Conservation (phyloP, 257 asterid species). For the Solanum corneliomulleri region DNA sequence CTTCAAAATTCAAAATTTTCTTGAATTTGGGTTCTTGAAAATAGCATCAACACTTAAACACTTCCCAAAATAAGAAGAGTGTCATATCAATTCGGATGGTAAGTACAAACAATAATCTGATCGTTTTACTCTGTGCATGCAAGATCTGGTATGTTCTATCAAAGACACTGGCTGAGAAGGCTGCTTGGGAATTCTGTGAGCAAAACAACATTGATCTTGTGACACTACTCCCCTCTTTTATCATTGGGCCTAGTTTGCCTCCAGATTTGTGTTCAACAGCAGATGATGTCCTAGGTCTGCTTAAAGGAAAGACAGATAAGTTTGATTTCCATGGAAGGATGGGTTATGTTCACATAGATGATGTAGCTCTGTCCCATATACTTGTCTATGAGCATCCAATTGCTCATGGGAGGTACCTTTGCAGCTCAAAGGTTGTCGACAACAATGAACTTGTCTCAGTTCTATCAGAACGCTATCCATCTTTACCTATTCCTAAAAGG, state of each 20-base stretch:
- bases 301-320: conserved; percentile 57
- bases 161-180: conserved; percentile 78
- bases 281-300: conserved; percentile 73
- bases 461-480: conserved; percentile 48
- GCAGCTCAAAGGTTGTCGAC: conserved; percentile 60
- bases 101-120: neutral
- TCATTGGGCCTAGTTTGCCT: conserved; percentile 72
- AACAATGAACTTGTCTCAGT: conserved; percentile 36
- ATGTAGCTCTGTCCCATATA: conserved; percentile 70
- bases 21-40: neutral
- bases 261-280: conserved; percentile 58
- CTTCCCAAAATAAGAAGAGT: neutral
- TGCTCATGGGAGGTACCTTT: conserved; percentile 67
- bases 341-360: conserved; percentile 94
- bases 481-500: conserved; percentile 62
- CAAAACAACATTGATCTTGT: conserved; percentile 55
- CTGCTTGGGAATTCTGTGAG: conserved; percentile 80
- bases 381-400: conserved; percentile 42
- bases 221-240: conserved; percentile 60
- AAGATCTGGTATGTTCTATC: conserved; percentile 80
- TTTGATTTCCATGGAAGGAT: conserved; percentile 80
- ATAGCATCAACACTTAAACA: neutral
- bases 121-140: neutral
- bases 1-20: neutral
- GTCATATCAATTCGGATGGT: neutral